phyloP scores from a whole-genome alignment of 768 basidiomycete genomes.

The Dacryopinax spathularia region DNA sequence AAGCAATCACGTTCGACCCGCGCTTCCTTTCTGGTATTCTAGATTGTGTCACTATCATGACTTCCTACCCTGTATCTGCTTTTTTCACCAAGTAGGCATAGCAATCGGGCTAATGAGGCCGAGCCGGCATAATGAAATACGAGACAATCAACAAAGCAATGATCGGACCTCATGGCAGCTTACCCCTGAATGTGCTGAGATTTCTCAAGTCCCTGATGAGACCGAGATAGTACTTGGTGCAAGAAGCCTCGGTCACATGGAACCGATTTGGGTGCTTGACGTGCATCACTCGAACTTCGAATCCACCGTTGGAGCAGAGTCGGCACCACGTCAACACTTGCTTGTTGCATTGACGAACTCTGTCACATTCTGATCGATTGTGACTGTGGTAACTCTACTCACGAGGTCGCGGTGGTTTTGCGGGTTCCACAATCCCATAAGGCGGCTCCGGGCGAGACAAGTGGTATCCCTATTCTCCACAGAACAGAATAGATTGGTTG shows the following conservation, averaged over 20 bases:
- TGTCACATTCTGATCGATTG: conserved; percentile 3
- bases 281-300: too few relatives aligned
- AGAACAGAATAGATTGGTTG: background rate
- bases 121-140: background rate
- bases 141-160: conserved; percentile 3
- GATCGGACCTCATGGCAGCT: background rate
- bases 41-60: conserved; percentile 4
- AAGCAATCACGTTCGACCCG: conserved; percentile 1
- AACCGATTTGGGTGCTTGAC: too few relatives aligned
- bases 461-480: background rate
- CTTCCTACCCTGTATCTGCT: background rate
- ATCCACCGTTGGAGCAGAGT: too few relatives aligned
- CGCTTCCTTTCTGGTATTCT: background rate
- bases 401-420: too few relatives aligned
- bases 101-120: conserved; percentile 1
- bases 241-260: too few relatives aligned
- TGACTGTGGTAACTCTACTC: background rate
- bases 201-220: too few relatives aligned
- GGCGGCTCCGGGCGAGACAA: background rate
- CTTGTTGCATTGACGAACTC: background rate
- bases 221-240: too few relatives aligned
- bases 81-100: conserved; percentile 3
- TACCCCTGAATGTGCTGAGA: background rate
- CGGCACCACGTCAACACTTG: background rate
- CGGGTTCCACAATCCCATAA: too few relatives aligned